These are phyloP conservation scores for Vitis cinerea DNA, from an alignment of 164 flowering plant genomes.

Conservation along the genomic window DNA sequence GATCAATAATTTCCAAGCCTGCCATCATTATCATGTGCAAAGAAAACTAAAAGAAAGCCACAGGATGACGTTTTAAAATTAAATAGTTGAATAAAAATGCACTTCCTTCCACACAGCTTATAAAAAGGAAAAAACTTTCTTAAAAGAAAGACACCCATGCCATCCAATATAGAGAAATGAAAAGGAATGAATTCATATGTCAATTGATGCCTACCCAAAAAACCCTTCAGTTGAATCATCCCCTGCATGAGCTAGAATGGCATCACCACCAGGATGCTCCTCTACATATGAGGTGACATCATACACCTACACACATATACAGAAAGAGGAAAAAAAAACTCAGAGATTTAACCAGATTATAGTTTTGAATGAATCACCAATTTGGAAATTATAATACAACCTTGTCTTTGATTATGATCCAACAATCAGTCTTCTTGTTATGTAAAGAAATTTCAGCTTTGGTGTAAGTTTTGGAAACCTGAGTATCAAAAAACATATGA, in stretches of 20 bases:
- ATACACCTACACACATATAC: conserved; percentile 53
- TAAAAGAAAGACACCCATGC: neutral
- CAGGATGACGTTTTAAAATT: too few relatives aligned
- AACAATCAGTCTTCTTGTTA: conserved; percentile 85
- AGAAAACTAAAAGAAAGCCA: too few relatives aligned
- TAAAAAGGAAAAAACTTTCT: neutral
- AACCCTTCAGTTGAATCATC: conserved; percentile 98
- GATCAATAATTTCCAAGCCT: too few relatives aligned
- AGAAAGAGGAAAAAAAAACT: neutral
- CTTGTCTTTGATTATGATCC: conserved; percentile 94
- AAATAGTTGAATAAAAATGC: too few relatives aligned
- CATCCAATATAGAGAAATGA: too few relatives aligned
- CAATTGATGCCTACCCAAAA: conserved; percentile 58
- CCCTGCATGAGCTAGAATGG: conserved; percentile 88
- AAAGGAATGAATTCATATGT: neutral
- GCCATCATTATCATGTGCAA: too few relatives aligned
- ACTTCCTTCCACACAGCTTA: too few relatives aligned
- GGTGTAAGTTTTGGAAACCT: conserved; percentile 55
- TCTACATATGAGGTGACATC: conserved; percentile 95
- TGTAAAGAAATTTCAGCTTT: conserved; percentile 74
- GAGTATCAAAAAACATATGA: conserved; percentile 8
- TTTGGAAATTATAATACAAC: conserved; percentile 22
- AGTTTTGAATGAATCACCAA: neutral
- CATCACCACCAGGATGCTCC: conserved; percentile 98
- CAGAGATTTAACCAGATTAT: neutral